Evolutionary conservation across 768 basidiomycete species (phyloP), one percentile per base, ranked within the genome.

Genomic region (Saitozyma sp.): DNA sequence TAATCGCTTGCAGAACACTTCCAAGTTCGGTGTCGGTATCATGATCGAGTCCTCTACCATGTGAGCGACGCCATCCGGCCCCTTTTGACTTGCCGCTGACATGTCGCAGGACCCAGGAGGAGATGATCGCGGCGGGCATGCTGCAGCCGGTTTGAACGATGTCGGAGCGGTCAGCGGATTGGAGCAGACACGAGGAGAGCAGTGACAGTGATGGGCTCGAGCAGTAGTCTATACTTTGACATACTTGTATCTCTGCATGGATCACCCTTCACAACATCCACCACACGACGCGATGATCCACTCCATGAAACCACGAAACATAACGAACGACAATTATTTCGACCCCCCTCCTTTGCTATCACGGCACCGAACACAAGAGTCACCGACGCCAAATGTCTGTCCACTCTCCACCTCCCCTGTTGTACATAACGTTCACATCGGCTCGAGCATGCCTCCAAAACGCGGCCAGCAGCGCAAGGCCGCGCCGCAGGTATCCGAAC

Each of bases 11-110:
- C 54, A 97, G 92, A 93, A 92, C 80, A 83, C 91, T 48, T 90
- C 92, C 38, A 95, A 93, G 81, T 88, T 96, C 63, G 95, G 95
- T 64, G 88, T 97, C 9, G 94, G 94, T 82, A 91, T 98, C 80
- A 95, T 93, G 91, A 91, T 98, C 64, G 94, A 98, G 84, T 78
- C 80, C 1, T 76, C 78, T 9, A 75, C 78, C 20, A 72, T 81
- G 75, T 71, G 45, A 65, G 70, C 62, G 13, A 39, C 46, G 11
- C 7, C n/a, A 45, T 45, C 43, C 43, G 56, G 54, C 37, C 57
- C 40, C 37, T 53, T 50, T n/a, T 14, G 4, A 8, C n/a, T 19
- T 16, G 52, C 50, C 61, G 8, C 62, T 56, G 51, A 65, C 19
- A 2, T 17, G 9, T 19, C 37, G 6, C 52, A 67, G 63, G 70